Conservation (phyloP, 2,329 filamentous ascomycete species). For the Neonectria coccinea region DNA sequence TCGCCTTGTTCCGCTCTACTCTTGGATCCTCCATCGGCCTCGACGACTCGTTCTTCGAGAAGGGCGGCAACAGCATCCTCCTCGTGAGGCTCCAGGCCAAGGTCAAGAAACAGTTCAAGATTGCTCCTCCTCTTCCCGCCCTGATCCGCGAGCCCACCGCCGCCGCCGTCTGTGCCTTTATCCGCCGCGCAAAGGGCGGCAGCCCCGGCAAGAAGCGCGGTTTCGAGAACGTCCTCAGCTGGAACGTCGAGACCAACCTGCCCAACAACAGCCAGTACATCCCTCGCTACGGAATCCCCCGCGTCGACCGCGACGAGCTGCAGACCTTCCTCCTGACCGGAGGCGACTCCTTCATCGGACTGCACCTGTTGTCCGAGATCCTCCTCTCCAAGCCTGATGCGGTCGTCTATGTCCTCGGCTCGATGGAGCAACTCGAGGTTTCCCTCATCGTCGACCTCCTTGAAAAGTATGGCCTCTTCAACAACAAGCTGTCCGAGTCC, state of each 20-base stretch:
- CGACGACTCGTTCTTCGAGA: constrained; percentile 43
- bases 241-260: constrained; percentile 41
- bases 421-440: constrained; percentile 30
- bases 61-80: constrained; percentile 44
- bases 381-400: constrained; percentile 31
- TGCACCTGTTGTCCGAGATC: constrained; percentile 38
- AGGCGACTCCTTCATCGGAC: constrained; percentile 38
- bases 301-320: constrained; percentile 34
- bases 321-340: constrained; percentile 36
- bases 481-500: constrained; percentile 23
- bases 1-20: constrained; percentile 36
- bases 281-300: constrained; percentile 35
- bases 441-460: constrained; percentile 30
- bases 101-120: constrained; percentile 43
- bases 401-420: constrained; percentile 36
- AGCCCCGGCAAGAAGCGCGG: constrained; percentile 31
- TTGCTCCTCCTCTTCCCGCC: constrained; percentile 40
- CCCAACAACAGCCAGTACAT: constrained; percentile 42
- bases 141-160: constrained; percentile 43
- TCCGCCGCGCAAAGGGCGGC: constrained; percentile 36
- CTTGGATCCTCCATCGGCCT: constrained; percentile 32
- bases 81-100: constrained; percentile 42
- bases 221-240: constrained; percentile 39
- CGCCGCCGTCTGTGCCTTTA: constrained; percentile 37
- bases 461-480: constrained; percentile 38